Percentiles rank a stretch among this genome's conserved stretches.
phyloP scores from a whole-genome alignment of 139 green algal species.

The Ettlia oleoabundans region DNA sequence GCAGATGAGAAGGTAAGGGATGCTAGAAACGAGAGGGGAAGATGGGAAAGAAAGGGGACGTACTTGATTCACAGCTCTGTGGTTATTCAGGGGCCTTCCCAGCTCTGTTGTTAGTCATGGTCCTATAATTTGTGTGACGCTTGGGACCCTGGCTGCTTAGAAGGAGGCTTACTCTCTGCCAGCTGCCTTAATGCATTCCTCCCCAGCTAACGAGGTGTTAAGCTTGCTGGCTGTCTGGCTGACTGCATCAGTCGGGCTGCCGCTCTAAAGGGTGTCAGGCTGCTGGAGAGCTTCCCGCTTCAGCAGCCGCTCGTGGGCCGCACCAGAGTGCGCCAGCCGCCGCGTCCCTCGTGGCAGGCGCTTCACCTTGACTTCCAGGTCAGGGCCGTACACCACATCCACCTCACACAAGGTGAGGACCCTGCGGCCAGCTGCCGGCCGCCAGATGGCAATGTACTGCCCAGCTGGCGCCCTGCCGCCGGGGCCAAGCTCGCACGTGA shows the following conservation, averaged over 20 bases:
- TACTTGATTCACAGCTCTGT: no score
- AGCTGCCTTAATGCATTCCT: no score
- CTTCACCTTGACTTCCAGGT: neutral
- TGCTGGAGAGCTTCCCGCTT: neutral
- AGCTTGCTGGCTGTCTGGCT: neutral
- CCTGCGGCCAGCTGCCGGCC: neutral
- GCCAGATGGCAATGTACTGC: slow-evolving; percentile 2
- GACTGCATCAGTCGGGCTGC: neutral
- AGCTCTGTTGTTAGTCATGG: no score
- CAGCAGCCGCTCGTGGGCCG: no score
- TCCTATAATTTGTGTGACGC: no score
- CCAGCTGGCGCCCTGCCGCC: neutral
- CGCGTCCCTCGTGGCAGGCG: neutral
- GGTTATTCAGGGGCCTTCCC: no score
- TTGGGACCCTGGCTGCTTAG: no score
- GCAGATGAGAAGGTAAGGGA: no score
- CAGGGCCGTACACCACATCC: neutral
- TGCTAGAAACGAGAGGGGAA: no score
- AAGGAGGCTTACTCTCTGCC: no score
- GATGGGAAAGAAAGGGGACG: no score
- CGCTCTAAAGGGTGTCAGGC: neutral
- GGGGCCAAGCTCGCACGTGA: neutral
- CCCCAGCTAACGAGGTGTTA: no score
- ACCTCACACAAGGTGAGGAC: slow-evolving; percentile 32
- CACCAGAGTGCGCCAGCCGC: neutral